A percentile compares a stretch with the other conserved stretches of the same genome.
Conservation (phyloP, 192 early-diverging fungal species). For the Podila verticillata region DNA sequence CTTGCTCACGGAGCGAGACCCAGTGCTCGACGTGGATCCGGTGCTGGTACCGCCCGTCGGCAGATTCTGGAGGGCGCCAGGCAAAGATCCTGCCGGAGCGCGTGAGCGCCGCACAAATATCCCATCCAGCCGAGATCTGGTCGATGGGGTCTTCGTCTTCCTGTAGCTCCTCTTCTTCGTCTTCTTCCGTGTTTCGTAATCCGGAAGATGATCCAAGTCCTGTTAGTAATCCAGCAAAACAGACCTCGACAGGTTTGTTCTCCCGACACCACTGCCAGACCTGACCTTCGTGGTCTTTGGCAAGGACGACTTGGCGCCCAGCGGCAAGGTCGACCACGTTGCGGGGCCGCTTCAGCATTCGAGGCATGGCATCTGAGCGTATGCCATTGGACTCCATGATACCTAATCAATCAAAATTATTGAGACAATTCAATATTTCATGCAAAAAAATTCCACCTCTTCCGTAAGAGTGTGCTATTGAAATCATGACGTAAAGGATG, state of each 20-base stretch:
- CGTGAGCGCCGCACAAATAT: conserved; percentile 40
- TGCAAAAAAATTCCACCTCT: no score
- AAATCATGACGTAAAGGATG: neutral
- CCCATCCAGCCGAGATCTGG: conserved; percentile 32
- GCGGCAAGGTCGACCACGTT: conserved; percentile 24
- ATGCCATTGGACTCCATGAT: conserved; percentile 39
- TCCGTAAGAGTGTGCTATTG: no score
- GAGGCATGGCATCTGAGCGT: conserved; percentile 24
- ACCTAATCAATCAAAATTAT: conserved; percentile 25
- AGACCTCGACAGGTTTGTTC: conserved; percentile 25
- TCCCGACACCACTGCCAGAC: conserved; percentile 51
- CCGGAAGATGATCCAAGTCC: neutral
- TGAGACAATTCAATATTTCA: no score
- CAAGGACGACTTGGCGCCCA: conserved; percentile 37
- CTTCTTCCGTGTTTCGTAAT: neutral
- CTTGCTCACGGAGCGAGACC: conserved; percentile 20
- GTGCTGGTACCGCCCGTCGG: conserved; percentile 25
- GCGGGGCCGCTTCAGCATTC: conserved; percentile 32
- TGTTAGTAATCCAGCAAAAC: conserved; percentile 2
- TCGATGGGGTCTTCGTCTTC: conserved; percentile 13
- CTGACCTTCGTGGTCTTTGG: conserved; percentile 22
- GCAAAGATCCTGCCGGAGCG: conserved; percentile 29
- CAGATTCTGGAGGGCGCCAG: conserved; percentile 27
- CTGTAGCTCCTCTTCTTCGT: neutral
- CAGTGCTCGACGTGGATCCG: conserved; percentile 24